A percentile compares a stretch with the other conserved stretches of the same genome.
Conservation (phyloP, 2,329 filamentous ascomycete species). For the Phialocephala subalpina region DNA sequence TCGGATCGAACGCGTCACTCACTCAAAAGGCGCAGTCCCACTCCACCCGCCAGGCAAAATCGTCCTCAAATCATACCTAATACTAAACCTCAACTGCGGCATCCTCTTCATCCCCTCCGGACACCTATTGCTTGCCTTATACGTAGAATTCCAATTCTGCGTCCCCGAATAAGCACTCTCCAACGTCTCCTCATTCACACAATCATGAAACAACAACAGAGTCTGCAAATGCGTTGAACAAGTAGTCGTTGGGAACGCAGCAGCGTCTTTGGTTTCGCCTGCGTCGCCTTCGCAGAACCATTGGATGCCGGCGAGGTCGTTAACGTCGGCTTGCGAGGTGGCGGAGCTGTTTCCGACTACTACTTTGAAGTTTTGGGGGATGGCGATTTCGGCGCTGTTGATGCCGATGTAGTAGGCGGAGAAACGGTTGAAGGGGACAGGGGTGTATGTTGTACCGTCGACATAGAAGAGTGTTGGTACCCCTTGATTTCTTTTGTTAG, state of each 20-base stretch:
- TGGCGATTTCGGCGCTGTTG: constrained; percentile 51
- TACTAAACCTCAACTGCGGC: constrained; percentile 55
- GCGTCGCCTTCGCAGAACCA: constrained; percentile 48
- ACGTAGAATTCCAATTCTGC: constrained; percentile 7
- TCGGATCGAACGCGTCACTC: too few species aligned
- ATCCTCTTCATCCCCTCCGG: constrained; percentile 54
- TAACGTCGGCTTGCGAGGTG: constrained; percentile 42
- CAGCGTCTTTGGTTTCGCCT: constrained; percentile 35
- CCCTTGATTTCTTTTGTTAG: constrained; percentile 39
- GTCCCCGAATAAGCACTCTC: constrained; percentile 43
- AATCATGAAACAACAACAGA: constrained; percentile 54
- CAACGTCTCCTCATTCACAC: constrained; percentile 47
- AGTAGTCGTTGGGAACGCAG: constrained; percentile 44
- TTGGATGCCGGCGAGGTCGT: constrained; percentile 41
- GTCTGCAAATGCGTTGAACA: constrained; percentile 54
- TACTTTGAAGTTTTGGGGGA: constrained; percentile 53
- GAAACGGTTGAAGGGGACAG: constrained; percentile 49
- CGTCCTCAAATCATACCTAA: constrained; percentile 55
- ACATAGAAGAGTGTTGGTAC: constrained; percentile 51
- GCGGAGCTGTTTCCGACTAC: constrained; percentile 51
- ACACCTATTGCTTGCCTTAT: constrained; percentile 46
- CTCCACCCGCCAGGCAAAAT: constrained; percentile 53
- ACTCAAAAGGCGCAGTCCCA: constrained; percentile 51
- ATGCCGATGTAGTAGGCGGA: constrained; percentile 56
- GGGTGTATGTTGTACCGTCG: constrained; percentile 44